Conservation (phyloP, 176 grass and related monocot genomes). For the Hyparrhenia diplandra region DNA sequence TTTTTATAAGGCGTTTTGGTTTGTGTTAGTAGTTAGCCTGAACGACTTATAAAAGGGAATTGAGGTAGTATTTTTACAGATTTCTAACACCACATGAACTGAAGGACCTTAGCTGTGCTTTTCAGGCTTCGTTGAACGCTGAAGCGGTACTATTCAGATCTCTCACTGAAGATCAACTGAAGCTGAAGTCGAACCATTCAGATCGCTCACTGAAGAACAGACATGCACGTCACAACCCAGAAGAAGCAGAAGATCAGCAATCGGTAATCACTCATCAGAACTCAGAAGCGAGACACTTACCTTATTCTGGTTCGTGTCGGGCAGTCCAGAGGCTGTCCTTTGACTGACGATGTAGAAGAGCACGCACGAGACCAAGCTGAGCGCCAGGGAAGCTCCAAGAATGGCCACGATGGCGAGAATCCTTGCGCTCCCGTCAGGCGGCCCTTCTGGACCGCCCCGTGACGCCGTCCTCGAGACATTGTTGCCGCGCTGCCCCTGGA, state of each 20-base stretch:
- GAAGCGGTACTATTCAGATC: neutral
- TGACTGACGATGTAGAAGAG: conserved; percentile 27
- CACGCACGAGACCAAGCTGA: conserved; percentile 1
- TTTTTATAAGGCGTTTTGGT: no score
- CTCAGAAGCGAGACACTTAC: conserved; percentile 9
- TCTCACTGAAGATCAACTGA: neutral
- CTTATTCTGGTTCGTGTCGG: neutral
- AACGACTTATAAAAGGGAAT: no score
- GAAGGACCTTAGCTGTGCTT: neutral
- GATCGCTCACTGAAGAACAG: neutral
- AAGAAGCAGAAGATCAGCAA: neutral
- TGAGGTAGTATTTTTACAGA: no score
- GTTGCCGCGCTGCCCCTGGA: neutral
- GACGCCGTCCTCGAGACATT: neutral
- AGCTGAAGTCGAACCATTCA: neutral
- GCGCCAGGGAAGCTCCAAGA: conserved; percentile 25
- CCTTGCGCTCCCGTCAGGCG: neutral
- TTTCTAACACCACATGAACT: no score
- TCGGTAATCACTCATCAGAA: neutral
- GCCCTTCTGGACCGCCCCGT: neutral
- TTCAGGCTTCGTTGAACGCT: neutral
- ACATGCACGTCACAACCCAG: neutral
- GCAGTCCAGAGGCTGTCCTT: neutral
- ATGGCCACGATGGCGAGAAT: neutral
- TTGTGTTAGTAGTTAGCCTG: no score